A percentile compares a stretch with the other conserved stretches of the same genome.
phyloP scores from a whole-genome alignment of 345 rosid species.

The Heritiera fomes region DNA sequence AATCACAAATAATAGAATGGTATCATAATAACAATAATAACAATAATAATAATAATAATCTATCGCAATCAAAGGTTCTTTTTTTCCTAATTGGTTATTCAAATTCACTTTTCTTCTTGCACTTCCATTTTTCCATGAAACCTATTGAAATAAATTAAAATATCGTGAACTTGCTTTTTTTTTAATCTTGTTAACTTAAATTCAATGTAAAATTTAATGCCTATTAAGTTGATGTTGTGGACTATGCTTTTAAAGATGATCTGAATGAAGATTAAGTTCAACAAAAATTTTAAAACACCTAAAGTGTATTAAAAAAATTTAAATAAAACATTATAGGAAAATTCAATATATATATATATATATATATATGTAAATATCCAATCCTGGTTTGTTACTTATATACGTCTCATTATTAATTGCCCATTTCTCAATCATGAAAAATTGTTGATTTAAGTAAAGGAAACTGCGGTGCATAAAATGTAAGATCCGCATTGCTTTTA shows the following conservation, averaged over 20 bases:
- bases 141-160: not conserved
- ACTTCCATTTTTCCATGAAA: not conserved
- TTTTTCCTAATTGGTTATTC: not conserved
- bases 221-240: no score
- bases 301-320: no score
- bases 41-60: no score
- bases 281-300: not conserved
- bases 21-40: no score
- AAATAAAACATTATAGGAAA: not conserved
- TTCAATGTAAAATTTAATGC: not conserved
- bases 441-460: not conserved
- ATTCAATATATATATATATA: not conserved
- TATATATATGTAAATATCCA: not conserved
- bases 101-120: not conserved
- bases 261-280: not conserved
- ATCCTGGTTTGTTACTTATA: not conserved
- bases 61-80: not conserved
- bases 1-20: slow-evolving; percentile 29
- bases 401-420: not conserved
- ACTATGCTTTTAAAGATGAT: no score
- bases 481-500: slow-evolving; percentile 9
- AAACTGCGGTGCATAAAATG: not conserved
- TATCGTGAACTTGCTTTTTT: no score
- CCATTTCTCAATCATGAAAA: not conserved
- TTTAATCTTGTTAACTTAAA: no score